phyloP scores from a whole-genome alignment of 805 yeast genomes.

The Saturnispora sekii region DNA sequence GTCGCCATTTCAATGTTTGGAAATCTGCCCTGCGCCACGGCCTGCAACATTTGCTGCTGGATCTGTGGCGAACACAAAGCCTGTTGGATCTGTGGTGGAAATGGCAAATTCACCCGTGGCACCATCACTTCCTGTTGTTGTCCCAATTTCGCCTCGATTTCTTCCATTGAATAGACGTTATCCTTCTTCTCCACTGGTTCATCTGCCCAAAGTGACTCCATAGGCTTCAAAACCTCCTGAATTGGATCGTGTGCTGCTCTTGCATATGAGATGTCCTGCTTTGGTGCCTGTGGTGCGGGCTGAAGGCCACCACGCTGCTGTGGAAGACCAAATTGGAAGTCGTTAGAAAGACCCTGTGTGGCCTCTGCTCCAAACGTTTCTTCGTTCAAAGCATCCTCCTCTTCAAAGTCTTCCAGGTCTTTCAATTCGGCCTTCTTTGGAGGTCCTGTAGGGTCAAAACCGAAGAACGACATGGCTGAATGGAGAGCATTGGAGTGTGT shows the following conservation, averaged over 20 bases:
- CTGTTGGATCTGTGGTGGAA: constrained; percentile 19
- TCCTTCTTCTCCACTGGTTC: constrained; percentile 21
- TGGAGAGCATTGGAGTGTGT: no score
- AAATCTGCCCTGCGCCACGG: constrained; percentile 27
- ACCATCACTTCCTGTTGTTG: constrained; percentile 16
- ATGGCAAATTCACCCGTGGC: constrained; percentile 15
- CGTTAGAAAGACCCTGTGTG: constrained; percentile 35
- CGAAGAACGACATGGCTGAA: constrained; percentile 54
- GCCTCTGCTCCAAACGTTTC: constrained; percentile 64
- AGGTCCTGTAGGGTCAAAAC: constrained; percentile 43
- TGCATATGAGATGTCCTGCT: constrained; percentile 32
- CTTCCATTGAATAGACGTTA: constrained; percentile 64
- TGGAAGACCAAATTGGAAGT: constrained; percentile 49
- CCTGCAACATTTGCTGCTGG: constrained; percentile 23
- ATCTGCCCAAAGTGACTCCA: constrained; percentile 62
- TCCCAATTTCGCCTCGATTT: constrained; percentile 70
- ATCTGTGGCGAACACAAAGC: constrained; percentile 19
- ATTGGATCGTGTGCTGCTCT: constrained; percentile 29
- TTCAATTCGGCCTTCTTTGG: constrained; percentile 22
- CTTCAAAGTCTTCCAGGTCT: constrained; percentile 77
- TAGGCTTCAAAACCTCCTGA: constrained; percentile 47
- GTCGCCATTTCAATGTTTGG: constrained; percentile 25
- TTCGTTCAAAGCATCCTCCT: constrained; percentile 71
- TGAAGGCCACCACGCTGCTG: constrained; percentile 7
- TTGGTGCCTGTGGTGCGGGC: constrained; percentile 20